Percentiles rank a stretch among this genome's conserved stretches.
These are phyloP conservation scores for Corynespora cassiicola DNA, from an alignment of 2,329 filamentous ascomycete genomes.

Conservation along the genomic window DNA sequence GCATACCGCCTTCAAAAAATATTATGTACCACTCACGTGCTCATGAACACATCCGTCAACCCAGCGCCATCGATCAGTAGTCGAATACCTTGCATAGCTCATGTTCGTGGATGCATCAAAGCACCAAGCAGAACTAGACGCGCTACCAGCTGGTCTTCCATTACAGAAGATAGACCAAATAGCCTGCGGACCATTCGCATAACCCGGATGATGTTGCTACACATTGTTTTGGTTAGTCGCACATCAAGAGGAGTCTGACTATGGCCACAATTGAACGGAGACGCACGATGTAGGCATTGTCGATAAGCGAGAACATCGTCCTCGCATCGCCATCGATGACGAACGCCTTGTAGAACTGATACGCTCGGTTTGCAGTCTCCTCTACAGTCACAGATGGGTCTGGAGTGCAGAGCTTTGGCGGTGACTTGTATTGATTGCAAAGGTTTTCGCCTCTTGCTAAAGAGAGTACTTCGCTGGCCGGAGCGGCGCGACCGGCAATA, in stretches of 20 bases:
- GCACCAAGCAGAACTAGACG: slow-evolving; percentile 18
- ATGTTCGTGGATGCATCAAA: slow-evolving; percentile 24
- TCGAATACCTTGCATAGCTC: slow-evolving; percentile 21
- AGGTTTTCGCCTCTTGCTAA: slow-evolving; percentile 18
- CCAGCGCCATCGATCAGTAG: slow-evolving; percentile 14
- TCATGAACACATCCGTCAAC: slow-evolving; percentile 17
- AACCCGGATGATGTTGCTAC: slow-evolving; percentile 23
- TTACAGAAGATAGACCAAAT: slow-evolving; percentile 26
- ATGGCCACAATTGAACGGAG: neutral
- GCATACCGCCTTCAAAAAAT: neutral
- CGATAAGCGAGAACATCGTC: slow-evolving; percentile 27
- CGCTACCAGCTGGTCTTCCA: slow-evolving; percentile 15
- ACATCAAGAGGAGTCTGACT: neutral
- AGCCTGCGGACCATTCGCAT: slow-evolving; percentile 17
- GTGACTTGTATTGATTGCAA: slow-evolving; percentile 21
- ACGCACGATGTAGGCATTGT: slow-evolving; percentile 17
- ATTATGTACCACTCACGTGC: slow-evolving; percentile 6
- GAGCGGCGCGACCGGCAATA: slow-evolving; percentile 19
- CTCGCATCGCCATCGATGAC: slow-evolving; percentile 23
- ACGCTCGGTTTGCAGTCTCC: slow-evolving; percentile 21
- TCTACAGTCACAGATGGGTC: slow-evolving; percentile 18
- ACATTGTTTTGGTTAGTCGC: no score
- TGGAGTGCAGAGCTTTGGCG: slow-evolving; percentile 19
- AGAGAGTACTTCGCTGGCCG: slow-evolving; percentile 5
- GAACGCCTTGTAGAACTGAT: slow-evolving; percentile 24